phyloP scores from a whole-genome alignment of 768 basidiomycete genomes.

The Amylocystis lapponica region DNA sequence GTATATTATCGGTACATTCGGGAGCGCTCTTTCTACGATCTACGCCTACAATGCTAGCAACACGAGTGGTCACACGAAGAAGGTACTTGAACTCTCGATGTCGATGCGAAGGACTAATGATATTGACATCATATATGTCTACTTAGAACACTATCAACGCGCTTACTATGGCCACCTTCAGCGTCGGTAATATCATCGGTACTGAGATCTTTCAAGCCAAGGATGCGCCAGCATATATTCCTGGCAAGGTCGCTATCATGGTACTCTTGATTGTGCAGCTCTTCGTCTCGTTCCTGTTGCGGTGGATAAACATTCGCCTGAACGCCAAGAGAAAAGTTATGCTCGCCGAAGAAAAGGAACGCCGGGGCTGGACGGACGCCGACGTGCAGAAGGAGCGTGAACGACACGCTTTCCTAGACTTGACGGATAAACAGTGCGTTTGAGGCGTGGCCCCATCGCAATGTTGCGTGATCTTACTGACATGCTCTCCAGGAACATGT shows the following conservation, averaged over 20 bases:
- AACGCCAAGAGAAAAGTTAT: conserved; percentile 40
- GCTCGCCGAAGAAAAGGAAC: conserved; percentile 39
- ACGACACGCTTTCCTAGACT: conserved; percentile 54
- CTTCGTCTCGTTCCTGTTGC: conserved; percentile 39
- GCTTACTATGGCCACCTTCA: conserved; percentile 50
- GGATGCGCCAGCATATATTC: conserved; percentile 57
- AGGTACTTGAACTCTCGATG: conserved; percentile 34
- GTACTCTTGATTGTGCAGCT: conserved; percentile 50
- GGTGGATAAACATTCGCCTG: conserved; percentile 48
- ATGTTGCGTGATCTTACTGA: neutral
- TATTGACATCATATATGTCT: neutral
- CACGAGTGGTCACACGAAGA: conserved; percentile 62
- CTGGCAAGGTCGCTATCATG: conserved; percentile 63
- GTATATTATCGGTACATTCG: conserved; percentile 51
- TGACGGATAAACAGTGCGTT: conserved; percentile 59
- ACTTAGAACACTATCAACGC: conserved; percentile 50
- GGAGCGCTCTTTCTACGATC: conserved; percentile 50
- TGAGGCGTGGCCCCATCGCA: neutral
- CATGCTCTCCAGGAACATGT: conserved; percentile 41
- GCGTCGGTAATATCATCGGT: conserved; percentile 57
- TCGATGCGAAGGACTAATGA: neutral
- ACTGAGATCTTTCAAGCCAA: conserved; percentile 58
- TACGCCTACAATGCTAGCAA: conserved; percentile 65
- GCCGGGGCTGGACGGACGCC: conserved; percentile 50
- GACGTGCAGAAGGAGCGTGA: conserved; percentile 56